Evolutionary conservation across 257 asterid species (phyloP).

Genomic region (Nicotiana benthamiana): DNA sequence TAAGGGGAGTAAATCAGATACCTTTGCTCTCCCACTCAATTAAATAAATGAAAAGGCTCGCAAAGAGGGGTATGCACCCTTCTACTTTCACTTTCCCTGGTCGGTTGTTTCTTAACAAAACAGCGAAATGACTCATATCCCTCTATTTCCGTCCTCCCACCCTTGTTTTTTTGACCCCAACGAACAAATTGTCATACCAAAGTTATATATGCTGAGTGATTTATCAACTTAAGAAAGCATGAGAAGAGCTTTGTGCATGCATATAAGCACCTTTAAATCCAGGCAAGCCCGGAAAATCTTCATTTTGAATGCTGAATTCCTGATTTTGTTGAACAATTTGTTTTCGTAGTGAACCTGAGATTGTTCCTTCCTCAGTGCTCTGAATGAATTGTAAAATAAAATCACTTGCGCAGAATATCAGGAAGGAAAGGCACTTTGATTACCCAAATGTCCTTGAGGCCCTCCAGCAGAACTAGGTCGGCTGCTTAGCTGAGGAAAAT

Average conservation of each 20-base stretch:
- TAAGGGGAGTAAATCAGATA: too few relatives aligned
- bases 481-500: slow-evolving; percentile 88
- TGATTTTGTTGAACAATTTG: slow-evolving; percentile 97
- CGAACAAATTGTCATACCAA: neutral
- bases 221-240: neutral
- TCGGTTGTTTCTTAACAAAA: neutral
- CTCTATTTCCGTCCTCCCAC: neutral
- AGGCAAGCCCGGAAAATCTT: slow-evolving; percentile 98
- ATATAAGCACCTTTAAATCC: slow-evolving; percentile 75
- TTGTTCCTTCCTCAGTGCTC: slow-evolving; percentile 10
- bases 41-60: neutral
- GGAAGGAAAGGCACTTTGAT: slow-evolving; percentile 11
- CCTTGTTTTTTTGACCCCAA: neutral
- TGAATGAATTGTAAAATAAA: slow-evolving; percentile 13
- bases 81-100: neutral
- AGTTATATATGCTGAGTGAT: neutral
- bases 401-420: slow-evolving; percentile 11
- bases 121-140: neutral
- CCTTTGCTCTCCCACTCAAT: neutral
- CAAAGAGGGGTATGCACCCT: neutral
- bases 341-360: slow-evolving; percentile 87
- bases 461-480: slow-evolving; percentile 99
- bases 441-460: slow-evolving; percentile 92
- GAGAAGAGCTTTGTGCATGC: neutral
- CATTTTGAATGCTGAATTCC: slow-evolving; percentile 97